A percentile compares a stretch with the other conserved stretches of the same genome.
phyloP scores from a whole-genome alignment of 163 green algal species.

The Volvox carteri region DNA sequence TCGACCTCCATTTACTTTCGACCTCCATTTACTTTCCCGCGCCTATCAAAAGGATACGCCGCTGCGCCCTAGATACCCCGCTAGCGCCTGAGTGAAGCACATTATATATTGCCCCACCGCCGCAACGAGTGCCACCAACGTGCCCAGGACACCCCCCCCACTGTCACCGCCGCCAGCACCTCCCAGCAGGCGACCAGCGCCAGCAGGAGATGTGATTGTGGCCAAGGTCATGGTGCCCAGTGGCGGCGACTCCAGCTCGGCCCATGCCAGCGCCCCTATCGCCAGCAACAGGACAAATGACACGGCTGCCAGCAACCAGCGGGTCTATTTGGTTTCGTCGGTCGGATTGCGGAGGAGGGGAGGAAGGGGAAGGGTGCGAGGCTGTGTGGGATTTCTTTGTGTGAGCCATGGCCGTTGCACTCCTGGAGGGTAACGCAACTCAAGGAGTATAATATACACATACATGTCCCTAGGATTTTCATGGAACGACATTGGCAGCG shows the following conservation, averaged over 20 bases:
- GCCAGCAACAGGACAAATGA: neutral
- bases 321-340: neutral
- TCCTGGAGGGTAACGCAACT: neutral
- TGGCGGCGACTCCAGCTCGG: conserved; percentile 44
- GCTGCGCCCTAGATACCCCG: neutral
- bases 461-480: neutral
- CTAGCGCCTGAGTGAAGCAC: neutral
- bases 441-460: neutral
- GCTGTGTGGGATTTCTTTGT: neutral
- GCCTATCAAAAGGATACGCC: neutral
- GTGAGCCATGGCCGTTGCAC: neutral
- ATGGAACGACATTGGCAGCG: no score
- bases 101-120: neutral
- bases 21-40: no score
- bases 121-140: neutral
- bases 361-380: neutral
- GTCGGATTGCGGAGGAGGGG: neutral
- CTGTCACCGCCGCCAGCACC: neutral
- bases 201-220: no score
- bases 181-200: no score
- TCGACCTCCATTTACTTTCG: no score
- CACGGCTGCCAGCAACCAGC: conserved; percentile 27
- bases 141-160: neutral
- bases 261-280: neutral
- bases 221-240: conserved; percentile 29